These are phyloP conservation scores for Psilocybe tampanensis DNA, from an alignment of 768 basidiomycete species.

Conservation along the genomic window DNA sequence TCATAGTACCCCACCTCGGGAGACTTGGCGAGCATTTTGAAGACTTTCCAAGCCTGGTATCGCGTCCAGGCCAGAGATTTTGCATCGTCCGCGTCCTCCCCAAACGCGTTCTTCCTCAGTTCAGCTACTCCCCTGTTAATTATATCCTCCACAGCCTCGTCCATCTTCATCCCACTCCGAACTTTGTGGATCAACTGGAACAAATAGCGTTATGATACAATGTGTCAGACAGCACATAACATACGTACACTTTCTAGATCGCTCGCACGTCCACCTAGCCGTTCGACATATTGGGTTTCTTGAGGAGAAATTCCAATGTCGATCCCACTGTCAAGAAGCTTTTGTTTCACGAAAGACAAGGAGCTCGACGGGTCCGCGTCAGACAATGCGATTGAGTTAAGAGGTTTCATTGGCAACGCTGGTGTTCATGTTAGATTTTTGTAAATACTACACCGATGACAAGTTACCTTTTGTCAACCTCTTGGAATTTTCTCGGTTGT, in stretches of 20 bases:
- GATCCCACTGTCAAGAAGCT: constrained; percentile 61
- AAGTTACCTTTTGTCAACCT: constrained; percentile 73
- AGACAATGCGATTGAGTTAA: constrained; percentile 74
- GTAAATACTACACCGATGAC: neutral
- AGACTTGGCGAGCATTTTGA: constrained; percentile 69
- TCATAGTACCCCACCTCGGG: constrained; percentile 84
- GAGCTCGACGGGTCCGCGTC: constrained; percentile 87
- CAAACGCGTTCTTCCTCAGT: constrained; percentile 89
- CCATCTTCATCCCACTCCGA: constrained; percentile 66
- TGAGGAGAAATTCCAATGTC: constrained; percentile 54
- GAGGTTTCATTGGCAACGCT: constrained; percentile 86
- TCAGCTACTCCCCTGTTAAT: constrained; percentile 78
- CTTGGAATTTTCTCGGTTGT: constrained; percentile 87
- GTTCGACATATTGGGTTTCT: constrained; percentile 62
- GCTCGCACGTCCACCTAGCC: constrained; percentile 88
- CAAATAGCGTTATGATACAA: neutral
- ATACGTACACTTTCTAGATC: constrained; percentile 80
- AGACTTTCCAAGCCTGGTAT: constrained; percentile 86
- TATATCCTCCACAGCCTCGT: constrained; percentile 90
- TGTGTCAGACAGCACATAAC: neutral
- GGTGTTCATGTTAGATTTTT: neutral
- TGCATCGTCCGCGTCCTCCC: constrained; percentile 88
- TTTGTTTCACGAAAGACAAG: constrained; percentile 79
- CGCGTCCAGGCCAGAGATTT: constrained; percentile 82
- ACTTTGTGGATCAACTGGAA: constrained; percentile 86